These are phyloP conservation scores for Mycena citricolor DNA, from an alignment of 1,284 basidiomycete species.

Conservation along the genomic window DNA sequence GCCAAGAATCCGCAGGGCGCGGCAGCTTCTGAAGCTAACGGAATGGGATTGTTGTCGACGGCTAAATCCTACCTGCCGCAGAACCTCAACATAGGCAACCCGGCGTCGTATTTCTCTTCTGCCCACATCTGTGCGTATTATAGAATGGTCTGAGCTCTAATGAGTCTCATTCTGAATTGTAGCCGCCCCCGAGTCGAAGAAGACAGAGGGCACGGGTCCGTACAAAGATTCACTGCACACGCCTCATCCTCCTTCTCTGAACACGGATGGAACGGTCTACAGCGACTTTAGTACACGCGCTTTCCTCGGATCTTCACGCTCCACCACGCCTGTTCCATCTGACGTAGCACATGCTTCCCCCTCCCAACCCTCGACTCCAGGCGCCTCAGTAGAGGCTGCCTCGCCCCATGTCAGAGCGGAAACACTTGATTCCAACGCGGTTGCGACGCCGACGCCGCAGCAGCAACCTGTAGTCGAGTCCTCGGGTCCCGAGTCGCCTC, in stretches of 20 bases:
- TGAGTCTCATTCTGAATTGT: background rate
- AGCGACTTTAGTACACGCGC: constrained; percentile 14
- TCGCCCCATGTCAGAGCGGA: background rate
- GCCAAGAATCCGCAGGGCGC: background rate
- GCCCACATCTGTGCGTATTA: background rate
- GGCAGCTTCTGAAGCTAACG: background rate
- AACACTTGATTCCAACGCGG: background rate
- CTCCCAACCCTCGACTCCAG: background rate
- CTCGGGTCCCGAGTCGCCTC: background rate
- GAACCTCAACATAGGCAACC: too few relatives aligned
- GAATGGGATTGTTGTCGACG: background rate
- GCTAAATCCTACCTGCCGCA: constrained; percentile 1
- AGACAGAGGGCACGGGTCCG: background rate
- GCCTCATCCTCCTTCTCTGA: background rate
- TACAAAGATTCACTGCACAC: background rate
- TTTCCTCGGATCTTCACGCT: constrained; percentile 3
- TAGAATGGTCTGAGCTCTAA: too few relatives aligned
- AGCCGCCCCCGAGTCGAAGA: background rate
- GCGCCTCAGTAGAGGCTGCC: background rate
- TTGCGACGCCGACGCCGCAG: background rate
- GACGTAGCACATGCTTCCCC: background rate
- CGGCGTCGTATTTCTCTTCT: constrained; percentile 7
- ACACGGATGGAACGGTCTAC: constrained; percentile 1
- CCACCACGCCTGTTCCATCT: background rate
- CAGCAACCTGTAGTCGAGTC: background rate